Conservation (phyloP, 2,329 filamentous ascomycete species). For the Colletotrichum agaves region DNA sequence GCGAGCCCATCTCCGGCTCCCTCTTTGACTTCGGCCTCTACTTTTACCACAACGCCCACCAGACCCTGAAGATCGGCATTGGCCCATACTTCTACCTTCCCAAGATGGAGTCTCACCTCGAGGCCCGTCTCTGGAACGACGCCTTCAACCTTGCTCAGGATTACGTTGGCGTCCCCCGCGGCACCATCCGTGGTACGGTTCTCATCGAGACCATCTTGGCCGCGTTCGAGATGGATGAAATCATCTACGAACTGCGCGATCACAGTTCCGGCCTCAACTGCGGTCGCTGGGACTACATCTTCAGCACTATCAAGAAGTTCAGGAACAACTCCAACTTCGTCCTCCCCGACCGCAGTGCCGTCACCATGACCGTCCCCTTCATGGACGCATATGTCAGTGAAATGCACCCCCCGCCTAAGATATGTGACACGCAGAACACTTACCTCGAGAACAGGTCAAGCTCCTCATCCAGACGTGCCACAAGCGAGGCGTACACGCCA, state of each 20-base stretch:
- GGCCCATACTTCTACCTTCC: conserved; percentile 98
- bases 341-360: conserved; percentile 87
- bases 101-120: conserved; percentile 98
- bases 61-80: conserved; percentile 83
- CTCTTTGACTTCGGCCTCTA: conserved; percentile 99
- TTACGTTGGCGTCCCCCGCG: conserved; percentile 87
- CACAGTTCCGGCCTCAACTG: conserved; percentile 98
- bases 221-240: conserved; percentile 99
- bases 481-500: conserved; percentile 94
- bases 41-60: conserved; percentile 97
- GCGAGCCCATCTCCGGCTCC: conserved; percentile 90
- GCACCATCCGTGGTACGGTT: conserved; percentile 94
- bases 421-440: not conserved
- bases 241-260: conserved; percentile 98
- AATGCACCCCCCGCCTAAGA: not conserved
- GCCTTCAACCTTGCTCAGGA: conserved; percentile 97
- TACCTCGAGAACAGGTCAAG: conserved; percentile 65
- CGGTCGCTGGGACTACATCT: conserved; percentile 99
- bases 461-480: conserved; percentile 99
- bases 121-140: conserved; percentile 98
- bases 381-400: conserved; percentile 85
- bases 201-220: conserved; percentile 98
- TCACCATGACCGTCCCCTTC: conserved; percentile 98
- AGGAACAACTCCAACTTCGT: conserved; percentile 93
- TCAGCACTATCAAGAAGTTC: conserved; percentile 99